Evolutionary conservation across 2,329 filamentous ascomycete species (phyloP), one percentile per base, ranked within the genome.

Genomic region (Botryotinia convoluta): DNA sequence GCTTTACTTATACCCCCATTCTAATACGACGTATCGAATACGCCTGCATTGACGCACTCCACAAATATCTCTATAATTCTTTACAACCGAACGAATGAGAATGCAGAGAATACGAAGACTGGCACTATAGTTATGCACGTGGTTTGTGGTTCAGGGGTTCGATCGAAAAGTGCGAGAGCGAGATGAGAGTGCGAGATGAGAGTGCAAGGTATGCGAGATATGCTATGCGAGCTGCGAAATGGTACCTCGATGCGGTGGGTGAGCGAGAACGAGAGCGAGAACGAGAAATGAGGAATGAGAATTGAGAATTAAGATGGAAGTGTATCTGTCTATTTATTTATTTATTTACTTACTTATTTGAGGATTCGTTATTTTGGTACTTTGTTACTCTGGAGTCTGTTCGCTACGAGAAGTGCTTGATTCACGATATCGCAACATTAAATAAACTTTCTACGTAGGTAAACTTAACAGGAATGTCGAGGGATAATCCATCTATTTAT

Each of bases 291-390:
- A n/a, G 10, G 26, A 14, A 1, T 12, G 45, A n/a, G 4, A 45
- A 45, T 9, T 20, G 42, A 26, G 22, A 22, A 26, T 12, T 12
- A 26, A n/a, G 48, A n/a, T 51, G 48, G 22, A 3, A 12, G 10
- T 4, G 10, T 14, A n/a, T 51, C 8, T 51, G 0, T n/a, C 2
- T n/a, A 51, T 26, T n/a, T 51, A 6, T n/a, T 1, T 14, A 5
- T 51, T 26, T 42, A 16, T 16, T 5, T 42, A 14, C 12, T 22
- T 12, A 10, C 3, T 10, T 9, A 26, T 14, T 12, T n/a, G 22
- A 9, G 1, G 12, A 51, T 14, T n/a, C 4, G 0, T 6, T 14
- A 6, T 3, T 14, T 51, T 6, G 48, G 2, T 14, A n/a, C 1
- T 6, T 26, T 51, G 26, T 14, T 14, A n/a, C 22, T 22, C 6